phyloP scores from a whole-genome alignment of 495 filamentous ascomycete genomes.

The Xylaria sp. region DNA sequence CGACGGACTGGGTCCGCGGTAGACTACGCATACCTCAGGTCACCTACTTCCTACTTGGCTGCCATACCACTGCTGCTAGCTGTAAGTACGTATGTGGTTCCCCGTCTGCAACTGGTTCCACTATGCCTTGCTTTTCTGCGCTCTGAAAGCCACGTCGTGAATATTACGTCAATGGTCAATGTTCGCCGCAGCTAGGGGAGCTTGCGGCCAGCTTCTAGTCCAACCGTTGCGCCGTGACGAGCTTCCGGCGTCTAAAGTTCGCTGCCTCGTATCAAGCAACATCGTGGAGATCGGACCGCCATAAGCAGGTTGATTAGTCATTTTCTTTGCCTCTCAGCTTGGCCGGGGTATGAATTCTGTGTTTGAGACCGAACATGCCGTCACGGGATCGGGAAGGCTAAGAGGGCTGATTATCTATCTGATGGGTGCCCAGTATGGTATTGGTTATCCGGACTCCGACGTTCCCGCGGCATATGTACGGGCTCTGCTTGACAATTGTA shows the following conservation, averaged over 20 bases:
- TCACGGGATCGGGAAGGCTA: neutral
- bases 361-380: neutral
- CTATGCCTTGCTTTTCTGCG: neutral
- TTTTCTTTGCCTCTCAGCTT: conserved; percentile 20
- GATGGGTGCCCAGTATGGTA: neutral
- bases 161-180: conserved; percentile 3
- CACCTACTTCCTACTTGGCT: neutral
- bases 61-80: neutral
- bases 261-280: conserved; percentile 15
- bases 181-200: conserved; percentile 11
- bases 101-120: conserved; percentile 9
- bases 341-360: conserved; percentile 20
- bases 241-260: neutral
- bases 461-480: neutral
- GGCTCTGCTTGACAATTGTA: neutral
- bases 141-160: neutral
- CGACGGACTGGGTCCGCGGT: conserved; percentile 2
- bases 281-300: conserved; percentile 6
- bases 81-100: neutral
- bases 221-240: conserved; percentile 14
- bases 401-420: neutral
- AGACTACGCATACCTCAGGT: neutral
- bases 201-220: neutral
- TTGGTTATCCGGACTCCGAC: neutral
- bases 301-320: conserved; percentile 2